Conservation (phyloP, 139 green algal genomes). For the Chlamydomonas schloesseri region DNA sequence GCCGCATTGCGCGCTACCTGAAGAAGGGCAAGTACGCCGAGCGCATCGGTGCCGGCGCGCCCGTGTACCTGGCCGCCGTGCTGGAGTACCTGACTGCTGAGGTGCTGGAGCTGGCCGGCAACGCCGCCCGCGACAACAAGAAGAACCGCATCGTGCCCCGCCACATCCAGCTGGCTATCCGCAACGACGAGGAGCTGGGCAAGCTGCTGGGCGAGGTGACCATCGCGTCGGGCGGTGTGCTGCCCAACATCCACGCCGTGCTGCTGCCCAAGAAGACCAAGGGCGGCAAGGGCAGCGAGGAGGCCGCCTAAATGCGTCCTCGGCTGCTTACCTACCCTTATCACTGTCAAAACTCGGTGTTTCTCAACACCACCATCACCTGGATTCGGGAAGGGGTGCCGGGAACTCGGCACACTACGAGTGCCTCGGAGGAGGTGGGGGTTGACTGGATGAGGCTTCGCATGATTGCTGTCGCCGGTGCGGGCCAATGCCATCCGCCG, state of each 20-base stretch:
- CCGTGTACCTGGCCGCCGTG: constrained; percentile 72
- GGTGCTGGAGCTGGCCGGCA: constrained; percentile 89
- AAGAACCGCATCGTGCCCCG: constrained; percentile 90
- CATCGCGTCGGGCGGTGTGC: constrained; percentile 85
- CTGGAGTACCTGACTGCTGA: constrained; percentile 76
- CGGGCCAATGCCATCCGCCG: too few relatives aligned
- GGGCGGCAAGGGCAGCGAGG: constrained; percentile 42
- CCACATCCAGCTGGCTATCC: constrained; percentile 94
- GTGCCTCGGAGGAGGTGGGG: too few relatives aligned
- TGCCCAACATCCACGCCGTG: constrained; percentile 91
- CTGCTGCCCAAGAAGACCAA: constrained; percentile 87
- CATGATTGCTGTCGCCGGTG: too few relatives aligned
- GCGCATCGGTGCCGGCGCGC: constrained; percentile 70
- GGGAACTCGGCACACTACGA: too few relatives aligned
- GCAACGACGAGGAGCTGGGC: constrained; percentile 96
- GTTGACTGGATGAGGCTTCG: too few relatives aligned
- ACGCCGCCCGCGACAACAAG: constrained; percentile 95
- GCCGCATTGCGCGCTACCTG: constrained; percentile 85
- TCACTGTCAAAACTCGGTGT: not conserved
- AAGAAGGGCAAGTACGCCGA: constrained; percentile 80
- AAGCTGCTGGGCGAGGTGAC: constrained; percentile 92
- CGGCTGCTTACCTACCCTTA: too few relatives aligned
- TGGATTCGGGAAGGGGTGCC: too few relatives aligned
- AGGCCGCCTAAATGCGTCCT: too few relatives aligned
- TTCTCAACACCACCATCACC: too few relatives aligned